Percentiles rank a stretch among this genome's conserved stretches.
Evolutionary conservation across 148 eudicot species (phyloP).

Genomic region (Spergularia marina): DNA sequence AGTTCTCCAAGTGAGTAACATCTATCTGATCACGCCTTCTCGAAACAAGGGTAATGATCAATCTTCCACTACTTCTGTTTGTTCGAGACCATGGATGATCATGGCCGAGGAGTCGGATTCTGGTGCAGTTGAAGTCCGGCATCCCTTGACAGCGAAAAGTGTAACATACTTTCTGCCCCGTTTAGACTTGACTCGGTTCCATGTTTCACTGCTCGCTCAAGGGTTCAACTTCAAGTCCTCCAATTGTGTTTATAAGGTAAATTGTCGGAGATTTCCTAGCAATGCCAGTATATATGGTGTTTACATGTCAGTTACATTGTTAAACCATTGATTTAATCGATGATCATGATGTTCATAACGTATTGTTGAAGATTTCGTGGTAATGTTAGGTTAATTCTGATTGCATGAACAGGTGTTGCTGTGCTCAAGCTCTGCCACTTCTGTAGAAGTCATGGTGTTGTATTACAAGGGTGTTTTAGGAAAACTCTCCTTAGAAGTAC

Average conservation of each 20-base stretch:
- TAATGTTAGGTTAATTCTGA: too few species aligned
- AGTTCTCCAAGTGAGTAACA: conserved; percentile 8
- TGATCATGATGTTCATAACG: too few species aligned
- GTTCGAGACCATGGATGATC: conserved; percentile 16
- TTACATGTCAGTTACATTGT: too few species aligned
- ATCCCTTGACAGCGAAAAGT: conserved; percentile 15
- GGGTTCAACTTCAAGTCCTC: conserved; percentile 20
- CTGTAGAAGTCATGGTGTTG: conserved; percentile 6
- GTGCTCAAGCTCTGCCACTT: conserved; percentile 10
- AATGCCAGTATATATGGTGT: too few species aligned
- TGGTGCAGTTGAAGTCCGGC: conserved; percentile 4
- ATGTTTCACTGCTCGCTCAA: background rate
- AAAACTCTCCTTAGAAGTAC: background rate
- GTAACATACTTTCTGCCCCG: background rate
- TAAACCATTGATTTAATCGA: too few species aligned
- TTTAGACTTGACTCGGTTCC: conserved; percentile 9
- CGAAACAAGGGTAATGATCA: background rate
- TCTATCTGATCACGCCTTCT: conserved; percentile 20
- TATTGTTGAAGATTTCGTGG: too few species aligned
- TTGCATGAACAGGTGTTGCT: background rate
- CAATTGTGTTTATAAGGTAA: conserved; percentile 7
- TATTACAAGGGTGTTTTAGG: conserved; percentile 13
- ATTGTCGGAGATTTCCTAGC: too few species aligned
- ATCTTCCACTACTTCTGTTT: background rate
- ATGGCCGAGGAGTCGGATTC: conserved; percentile 19